Evolutionary conservation across 2,329 filamentous ascomycete species (phyloP).

Genomic region (Fusarium sp.): DNA sequence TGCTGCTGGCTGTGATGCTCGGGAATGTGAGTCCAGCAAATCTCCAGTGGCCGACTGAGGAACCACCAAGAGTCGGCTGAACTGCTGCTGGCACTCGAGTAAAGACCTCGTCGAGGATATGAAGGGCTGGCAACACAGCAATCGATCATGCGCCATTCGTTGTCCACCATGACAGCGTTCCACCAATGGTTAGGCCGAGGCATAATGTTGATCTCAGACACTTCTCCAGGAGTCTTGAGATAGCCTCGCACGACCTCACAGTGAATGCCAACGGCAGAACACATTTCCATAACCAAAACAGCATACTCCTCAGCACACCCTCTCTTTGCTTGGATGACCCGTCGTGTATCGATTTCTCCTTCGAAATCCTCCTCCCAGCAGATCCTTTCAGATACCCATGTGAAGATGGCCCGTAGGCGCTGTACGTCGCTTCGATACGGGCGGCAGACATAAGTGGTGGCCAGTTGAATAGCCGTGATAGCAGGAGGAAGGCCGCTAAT

Average conservation of each 20-base stretch:
- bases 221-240: constrained; percentile 89
- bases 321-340: constrained; percentile 85
- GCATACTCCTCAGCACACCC: constrained; percentile 93
- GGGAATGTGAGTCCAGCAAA: constrained; percentile 96
- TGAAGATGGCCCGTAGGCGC: constrained; percentile 92
- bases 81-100: constrained; percentile 77
- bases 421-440: constrained; percentile 96
- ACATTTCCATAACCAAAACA: constrained; percentile 92
- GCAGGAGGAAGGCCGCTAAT: constrained; percentile 84
- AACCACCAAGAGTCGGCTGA: constrained; percentile 93
- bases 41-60: constrained; percentile 85
- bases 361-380: constrained; percentile 96
- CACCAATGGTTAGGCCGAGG: constrained; percentile 97
- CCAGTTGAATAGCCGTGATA: constrained; percentile 83
- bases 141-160: constrained; percentile 97
- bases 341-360: constrained; percentile 82
- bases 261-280: constrained; percentile 85
- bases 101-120: constrained; percentile 81
- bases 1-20: constrained; percentile 91
- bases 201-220: constrained; percentile 81
- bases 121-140: constrained; percentile 92
- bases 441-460: constrained; percentile 91
- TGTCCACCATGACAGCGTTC: constrained; percentile 93
- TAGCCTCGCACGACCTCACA: constrained; percentile 91
- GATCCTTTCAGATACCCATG: constrained; percentile 95